Evolutionary conservation across 768 basidiomycete genomes (phyloP).

Genomic region (Phylloporus arenicola): DNA sequence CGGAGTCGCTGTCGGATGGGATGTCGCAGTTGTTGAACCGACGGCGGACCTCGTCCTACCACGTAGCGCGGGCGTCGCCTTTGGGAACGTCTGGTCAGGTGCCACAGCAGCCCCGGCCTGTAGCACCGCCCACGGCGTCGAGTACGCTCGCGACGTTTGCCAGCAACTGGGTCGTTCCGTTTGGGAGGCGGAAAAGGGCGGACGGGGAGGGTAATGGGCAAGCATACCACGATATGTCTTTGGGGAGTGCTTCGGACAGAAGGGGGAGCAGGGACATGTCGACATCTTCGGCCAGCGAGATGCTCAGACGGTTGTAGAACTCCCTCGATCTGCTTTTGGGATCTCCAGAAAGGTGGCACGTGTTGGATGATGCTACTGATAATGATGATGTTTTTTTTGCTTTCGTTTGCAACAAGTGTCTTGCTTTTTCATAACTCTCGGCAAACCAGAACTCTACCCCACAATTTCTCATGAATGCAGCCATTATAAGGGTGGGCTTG

Average conservation of each 20-base stretch:
- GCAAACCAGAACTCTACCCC: background rate
- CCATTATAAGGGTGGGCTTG: too few relatives aligned
- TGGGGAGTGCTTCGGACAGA: constrained; percentile 4
- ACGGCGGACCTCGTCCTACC: constrained; percentile 57
- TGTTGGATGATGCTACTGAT: background rate
- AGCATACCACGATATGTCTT: constrained; percentile 12
- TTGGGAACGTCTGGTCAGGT: constrained; percentile 24
- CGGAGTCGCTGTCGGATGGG: constrained; percentile 55
- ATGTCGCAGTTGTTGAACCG: constrained; percentile 45
- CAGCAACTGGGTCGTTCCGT: constrained; percentile 60
- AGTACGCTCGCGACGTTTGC: constrained; percentile 54
- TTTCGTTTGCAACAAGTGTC: background rate
- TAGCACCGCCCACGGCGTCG: constrained; percentile 39
- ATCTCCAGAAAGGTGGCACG: background rate
- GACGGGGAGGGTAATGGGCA: constrained; percentile 18
- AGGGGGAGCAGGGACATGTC: constrained; percentile 21
- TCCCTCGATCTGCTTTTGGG: background rate
- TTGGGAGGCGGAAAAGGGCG: constrained; percentile 49
- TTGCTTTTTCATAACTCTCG: background rate
- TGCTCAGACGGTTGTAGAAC: constrained; percentile 26
- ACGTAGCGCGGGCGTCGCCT: constrained; percentile 47
- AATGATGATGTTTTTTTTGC: background rate
- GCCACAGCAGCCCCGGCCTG: background rate
- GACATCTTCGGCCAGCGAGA: constrained; percentile 38
- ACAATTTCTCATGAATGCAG: too few relatives aligned